Conservation (phyloP, 768 basidiomycete species). For the Rubroboletus pulcherrimus region DNA sequence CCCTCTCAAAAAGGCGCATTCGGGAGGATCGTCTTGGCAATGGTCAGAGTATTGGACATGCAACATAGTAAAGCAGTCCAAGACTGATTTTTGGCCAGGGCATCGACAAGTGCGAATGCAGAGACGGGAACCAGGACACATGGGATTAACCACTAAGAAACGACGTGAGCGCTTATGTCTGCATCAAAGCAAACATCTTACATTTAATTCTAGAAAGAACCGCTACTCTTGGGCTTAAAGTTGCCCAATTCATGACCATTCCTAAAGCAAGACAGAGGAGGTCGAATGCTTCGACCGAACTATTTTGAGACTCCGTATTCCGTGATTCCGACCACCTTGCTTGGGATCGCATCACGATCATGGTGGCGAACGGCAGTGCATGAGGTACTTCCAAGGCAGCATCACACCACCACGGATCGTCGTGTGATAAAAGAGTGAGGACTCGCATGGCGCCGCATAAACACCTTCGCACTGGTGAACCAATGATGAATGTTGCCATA, state of each 20-base stretch:
- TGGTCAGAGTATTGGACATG: conserved; percentile 39
- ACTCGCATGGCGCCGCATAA: conserved; percentile 59
- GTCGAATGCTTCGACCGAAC: conserved; percentile 51
- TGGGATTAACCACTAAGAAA: conserved; percentile 46
- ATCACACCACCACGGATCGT: conserved; percentile 51
- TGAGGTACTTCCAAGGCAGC: conserved; percentile 46
- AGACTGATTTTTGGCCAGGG: conserved; percentile 37
- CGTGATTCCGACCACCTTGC: conserved; percentile 17
- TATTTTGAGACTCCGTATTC: not conserved
- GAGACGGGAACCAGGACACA: conserved; percentile 44
- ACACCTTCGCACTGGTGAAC: conserved; percentile 40
- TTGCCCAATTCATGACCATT: conserved; percentile 72
- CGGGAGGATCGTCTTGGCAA: conserved; percentile 24
- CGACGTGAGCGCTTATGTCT: not conserved
- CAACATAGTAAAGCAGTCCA: conserved; percentile 49
- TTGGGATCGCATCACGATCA: conserved; percentile 44
- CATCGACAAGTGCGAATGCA: conserved; percentile 59
- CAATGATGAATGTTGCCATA: not conserved
- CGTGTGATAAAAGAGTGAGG: conserved; percentile 69
- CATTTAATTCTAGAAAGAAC: conserved; percentile 45
- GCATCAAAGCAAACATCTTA: conserved; percentile 31
- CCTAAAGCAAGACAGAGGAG: conserved; percentile 71
- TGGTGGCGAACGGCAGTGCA: conserved; percentile 45
- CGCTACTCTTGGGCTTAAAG: conserved; percentile 49
- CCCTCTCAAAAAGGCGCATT: conserved; percentile 58